phyloP scores from a whole-genome alignment of 2,329 filamentous ascomycete genomes.

The Erysiphe neolycopersici region DNA sequence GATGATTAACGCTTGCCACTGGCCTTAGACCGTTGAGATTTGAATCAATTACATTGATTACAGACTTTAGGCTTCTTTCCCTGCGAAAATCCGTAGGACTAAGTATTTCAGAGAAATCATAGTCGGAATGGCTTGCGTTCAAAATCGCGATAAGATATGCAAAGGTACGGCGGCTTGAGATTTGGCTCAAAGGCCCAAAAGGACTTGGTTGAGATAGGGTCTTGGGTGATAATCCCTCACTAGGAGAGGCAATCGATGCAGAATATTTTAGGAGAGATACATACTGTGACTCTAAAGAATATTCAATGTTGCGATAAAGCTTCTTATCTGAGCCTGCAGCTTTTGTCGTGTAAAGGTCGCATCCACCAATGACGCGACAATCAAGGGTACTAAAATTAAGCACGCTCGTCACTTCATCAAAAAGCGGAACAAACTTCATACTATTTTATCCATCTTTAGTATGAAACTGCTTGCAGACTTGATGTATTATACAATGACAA shows the following conservation, averaged over 20 bases:
- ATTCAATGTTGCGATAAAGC: constrained; percentile 83
- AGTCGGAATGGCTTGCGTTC: constrained; percentile 86
- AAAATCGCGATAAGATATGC: constrained; percentile 90
- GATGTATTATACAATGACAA: too few relatives aligned
- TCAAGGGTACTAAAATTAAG: constrained; percentile 91
- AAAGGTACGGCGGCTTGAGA: constrained; percentile 72
- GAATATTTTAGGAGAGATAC: constrained; percentile 67
- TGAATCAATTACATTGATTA: constrained; percentile 70
- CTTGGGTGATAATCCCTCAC: constrained; percentile 33
- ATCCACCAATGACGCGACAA: constrained; percentile 74
- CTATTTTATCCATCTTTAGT: constrained; percentile 2
- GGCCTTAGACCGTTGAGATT: constrained; percentile 71
- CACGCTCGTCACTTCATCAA: constrained; percentile 74
- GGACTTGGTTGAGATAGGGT: constrained; percentile 70
- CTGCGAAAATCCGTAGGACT: constrained; percentile 73
- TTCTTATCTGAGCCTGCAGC: constrained; percentile 91
- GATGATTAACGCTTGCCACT: constrained; percentile 18
- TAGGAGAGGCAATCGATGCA: constrained; percentile 63
- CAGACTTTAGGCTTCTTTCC: constrained; percentile 50
- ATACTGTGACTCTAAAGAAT: constrained; percentile 74
- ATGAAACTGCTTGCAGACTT: too few relatives aligned
- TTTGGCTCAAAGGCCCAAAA: constrained; percentile 72
- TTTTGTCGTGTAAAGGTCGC: constrained; percentile 94
- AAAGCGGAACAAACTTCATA: constrained; percentile 67
- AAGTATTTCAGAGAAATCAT: constrained; percentile 85